Conservation (phyloP, 768 basidiomycete genomes). For the Leucocoprinus sp. region DNA sequence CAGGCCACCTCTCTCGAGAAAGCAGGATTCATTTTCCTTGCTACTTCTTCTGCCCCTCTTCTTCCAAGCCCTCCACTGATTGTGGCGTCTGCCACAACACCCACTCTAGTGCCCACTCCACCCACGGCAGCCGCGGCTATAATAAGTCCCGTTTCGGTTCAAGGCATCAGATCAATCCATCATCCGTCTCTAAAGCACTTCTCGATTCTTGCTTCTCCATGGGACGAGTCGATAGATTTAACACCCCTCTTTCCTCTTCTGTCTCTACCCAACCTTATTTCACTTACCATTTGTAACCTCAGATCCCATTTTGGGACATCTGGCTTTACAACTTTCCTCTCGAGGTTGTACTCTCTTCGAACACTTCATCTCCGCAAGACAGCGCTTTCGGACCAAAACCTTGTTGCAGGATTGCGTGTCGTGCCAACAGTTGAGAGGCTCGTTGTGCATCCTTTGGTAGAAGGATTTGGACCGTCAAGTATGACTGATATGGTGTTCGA, state of each 20-base stretch:
- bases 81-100: background rate
- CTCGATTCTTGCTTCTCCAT: slow-evolving; percentile 29
- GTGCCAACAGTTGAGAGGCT: slow-evolving; percentile 25
- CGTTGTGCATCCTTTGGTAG: slow-evolving; percentile 23
- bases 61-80: background rate
- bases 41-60: background rate
- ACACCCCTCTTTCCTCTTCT: slow-evolving; percentile 28
- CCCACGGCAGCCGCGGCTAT: background rate
- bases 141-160: slow-evolving; percentile 6
- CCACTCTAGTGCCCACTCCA: background rate
- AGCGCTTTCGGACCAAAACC: slow-evolving; percentile 25
- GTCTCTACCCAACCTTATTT: slow-evolving; percentile 26
- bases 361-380: slow-evolving; percentile 32
- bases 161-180: slow-evolving; percentile 14
- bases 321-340: slow-evolving; percentile 27
- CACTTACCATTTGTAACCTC: slow-evolving; percentile 32
- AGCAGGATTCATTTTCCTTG: slow-evolving; percentile 22
- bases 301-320: slow-evolving; percentile 23
- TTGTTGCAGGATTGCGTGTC: slow-evolving; percentile 25
- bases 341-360: slow-evolving; percentile 23
- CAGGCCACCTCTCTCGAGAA: slow-evolving; percentile 19
- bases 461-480: slow-evolving; percentile 17
- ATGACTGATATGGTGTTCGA: slow-evolving; percentile 27
- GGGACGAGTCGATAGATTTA: slow-evolving; percentile 28
- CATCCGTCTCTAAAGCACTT: slow-evolving; percentile 27